Base-by-base conservation (phyloP, 176 grass and related monocot species). In the Zizania latifolia region DNA sequence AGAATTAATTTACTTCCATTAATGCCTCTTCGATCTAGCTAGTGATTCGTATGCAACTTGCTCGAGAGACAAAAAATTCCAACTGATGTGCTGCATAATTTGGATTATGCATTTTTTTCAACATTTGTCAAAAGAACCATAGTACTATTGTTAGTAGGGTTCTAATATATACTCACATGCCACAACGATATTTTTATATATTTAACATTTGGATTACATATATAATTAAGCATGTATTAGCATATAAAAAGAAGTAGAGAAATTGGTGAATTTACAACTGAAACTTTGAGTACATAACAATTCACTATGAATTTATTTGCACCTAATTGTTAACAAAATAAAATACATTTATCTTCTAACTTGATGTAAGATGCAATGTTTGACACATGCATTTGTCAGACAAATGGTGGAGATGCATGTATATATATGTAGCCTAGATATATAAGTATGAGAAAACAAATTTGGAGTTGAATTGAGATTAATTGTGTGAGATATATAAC, bases 1-100 rank as follows among this genome's bases (percentile, higher is more conserved):
- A 70, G 12, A 81, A 82, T n/a, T n/a, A 81, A 82, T 81, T 87
- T 71, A 75, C 81, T 37, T 84, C 37, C 76, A 93, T 93, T 90
- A 93, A 93, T 93, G 83, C 72, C 62, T n/a, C 62, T 90, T 70
- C 15, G 8, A 84, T 81, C 68, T 87, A 84, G 76, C 34, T 79
- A 68, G 43, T 6, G 17, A 78, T 84, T 65, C n/a, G 2, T 60
- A 82, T 31, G 31, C 78, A 82, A 86, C 36, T 77, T 86, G 61
- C 61, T 33, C 4, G 7, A 38, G 72, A 38, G 72, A 28, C 71
- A 37, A 69, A 21, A n/a, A n/a, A n/a, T n/a, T 3, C 5, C 11
- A 39, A 31, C 60, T 34, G 12, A 70, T 73, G 4, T 23, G 3
- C 46, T 12, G 63, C 43, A 71, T 65, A 24, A 0, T 37, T 68